These are phyloP conservation scores for Xylariaceae sp. DNA, from an alignment of 2,329 filamentous ascomycete species.

Conservation along the genomic window DNA sequence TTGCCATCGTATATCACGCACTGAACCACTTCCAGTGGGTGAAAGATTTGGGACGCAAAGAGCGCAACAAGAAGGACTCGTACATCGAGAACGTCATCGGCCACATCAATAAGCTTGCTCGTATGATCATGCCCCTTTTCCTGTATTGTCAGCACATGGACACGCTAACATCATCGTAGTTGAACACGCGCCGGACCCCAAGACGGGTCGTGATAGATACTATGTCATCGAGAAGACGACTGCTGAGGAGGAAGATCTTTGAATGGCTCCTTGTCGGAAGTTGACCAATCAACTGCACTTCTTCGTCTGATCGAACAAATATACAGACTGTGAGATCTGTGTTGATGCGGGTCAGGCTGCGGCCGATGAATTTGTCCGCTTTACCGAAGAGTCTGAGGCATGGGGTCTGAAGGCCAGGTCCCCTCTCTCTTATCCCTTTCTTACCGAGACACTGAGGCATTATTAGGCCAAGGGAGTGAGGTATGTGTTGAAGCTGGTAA, in stretches of 20 bases:
- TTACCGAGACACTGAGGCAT: too few relatives aligned
- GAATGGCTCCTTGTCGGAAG: not conserved
- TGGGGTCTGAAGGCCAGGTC: too few relatives aligned
- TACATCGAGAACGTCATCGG: slow-evolving; percentile 62
- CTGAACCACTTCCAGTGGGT: slow-evolving; percentile 55
- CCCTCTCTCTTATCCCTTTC: too few relatives aligned
- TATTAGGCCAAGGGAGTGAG: too few relatives aligned
- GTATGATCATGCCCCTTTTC: slow-evolving; percentile 19
- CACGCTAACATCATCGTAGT: slow-evolving; percentile 18
- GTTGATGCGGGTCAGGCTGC: too few relatives aligned
- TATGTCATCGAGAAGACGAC: slow-evolving; percentile 30
- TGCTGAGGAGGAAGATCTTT: slow-evolving; percentile 29
- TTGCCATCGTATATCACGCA: slow-evolving; percentile 59
- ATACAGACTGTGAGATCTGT: too few relatives aligned
- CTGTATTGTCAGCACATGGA: not conserved
- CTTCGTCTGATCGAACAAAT: too few relatives aligned
- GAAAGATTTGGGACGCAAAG: slow-evolving; percentile 58
- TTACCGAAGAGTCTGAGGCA: not conserved
- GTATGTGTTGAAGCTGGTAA: too few relatives aligned
- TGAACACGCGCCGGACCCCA: slow-evolving; percentile 28
- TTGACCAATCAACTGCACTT: not conserved
- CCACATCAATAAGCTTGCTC: slow-evolving; percentile 57
- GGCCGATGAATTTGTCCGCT: not conserved
- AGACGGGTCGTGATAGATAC: slow-evolving; percentile 26
- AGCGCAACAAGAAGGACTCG: slow-evolving; percentile 56